These are phyloP conservation scores for Lactarius akahatsu DNA, from an alignment of 768 basidiomycete genomes.

Conservation along the genomic window DNA sequence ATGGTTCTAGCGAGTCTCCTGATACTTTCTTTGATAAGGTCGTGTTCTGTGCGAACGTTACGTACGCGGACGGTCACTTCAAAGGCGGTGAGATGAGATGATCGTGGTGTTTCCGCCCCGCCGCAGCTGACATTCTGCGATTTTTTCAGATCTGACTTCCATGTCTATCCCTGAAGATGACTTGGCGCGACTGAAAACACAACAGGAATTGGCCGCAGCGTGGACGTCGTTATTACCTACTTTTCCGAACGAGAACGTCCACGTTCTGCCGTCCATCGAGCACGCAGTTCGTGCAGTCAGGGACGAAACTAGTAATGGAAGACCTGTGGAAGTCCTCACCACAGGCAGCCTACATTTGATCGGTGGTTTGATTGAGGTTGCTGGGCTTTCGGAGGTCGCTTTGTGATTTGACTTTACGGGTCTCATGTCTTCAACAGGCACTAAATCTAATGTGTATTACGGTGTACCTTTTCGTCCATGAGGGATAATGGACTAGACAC, in stretches of 20 bases:
- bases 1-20: slow-evolving; percentile 41
- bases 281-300: slow-evolving; percentile 76
- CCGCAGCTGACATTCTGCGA: slow-evolving; percentile 2
- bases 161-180: slow-evolving; percentile 62
- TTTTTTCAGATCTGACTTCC: slow-evolving; percentile 69
- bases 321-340: slow-evolving; percentile 65
- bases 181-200: slow-evolving; percentile 64
- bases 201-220: slow-evolving; percentile 69
- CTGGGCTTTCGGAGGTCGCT: slow-evolving; percentile 70
- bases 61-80: slow-evolving; percentile 83
- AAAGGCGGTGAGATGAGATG: slow-evolving; percentile 70
- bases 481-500: background rate
- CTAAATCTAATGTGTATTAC: slow-evolving; percentile 11
- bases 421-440: slow-evolving; percentile 41
- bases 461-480: background rate
- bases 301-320: slow-evolving; percentile 35
- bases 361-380: slow-evolving; percentile 91
- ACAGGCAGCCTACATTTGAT: slow-evolving; percentile 92
- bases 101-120: slow-evolving; percentile 6
- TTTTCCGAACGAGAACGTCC: slow-evolving; percentile 60
- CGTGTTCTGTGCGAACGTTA: slow-evolving; percentile 96
- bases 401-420: slow-evolving; percentile 40
- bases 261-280: slow-evolving; percentile 85
- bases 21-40: slow-evolving; percentile 73
- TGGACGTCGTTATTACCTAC: slow-evolving; percentile 66